These are phyloP conservation scores for Tulasnella sp. DNA, from an alignment of 768 basidiomycete genomes.

Conservation along the genomic window DNA sequence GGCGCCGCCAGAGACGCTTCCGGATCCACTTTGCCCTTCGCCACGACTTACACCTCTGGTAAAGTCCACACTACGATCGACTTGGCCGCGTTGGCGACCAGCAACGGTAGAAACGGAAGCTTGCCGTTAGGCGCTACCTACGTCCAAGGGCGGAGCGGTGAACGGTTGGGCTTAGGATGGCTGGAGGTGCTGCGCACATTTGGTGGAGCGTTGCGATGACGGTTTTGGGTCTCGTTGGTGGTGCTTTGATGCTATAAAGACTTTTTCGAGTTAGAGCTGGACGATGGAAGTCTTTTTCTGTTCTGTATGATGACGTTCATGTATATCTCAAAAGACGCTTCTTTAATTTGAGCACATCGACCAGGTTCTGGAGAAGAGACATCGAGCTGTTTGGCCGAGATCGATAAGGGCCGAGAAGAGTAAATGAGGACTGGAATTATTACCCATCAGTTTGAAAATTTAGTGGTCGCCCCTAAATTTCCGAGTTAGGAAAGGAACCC, in stretches of 20 bases:
- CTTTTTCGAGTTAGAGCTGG: background rate
- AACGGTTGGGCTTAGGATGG: background rate
- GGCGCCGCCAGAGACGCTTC: background rate
- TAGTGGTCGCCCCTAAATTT: too few species aligned
- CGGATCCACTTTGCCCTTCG: background rate
- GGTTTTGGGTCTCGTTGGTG: background rate
- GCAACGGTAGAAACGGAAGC: background rate
- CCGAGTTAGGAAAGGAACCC: too few species aligned
- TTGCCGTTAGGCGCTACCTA: background rate
- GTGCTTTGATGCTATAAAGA: background rate
- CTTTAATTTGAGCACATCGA: too few species aligned
- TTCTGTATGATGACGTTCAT: background rate
- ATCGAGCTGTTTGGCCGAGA: too few species aligned
- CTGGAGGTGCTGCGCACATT: background rate
- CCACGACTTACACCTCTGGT: background rate
- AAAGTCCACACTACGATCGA: conserved; percentile 1
- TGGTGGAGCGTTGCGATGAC: background rate
- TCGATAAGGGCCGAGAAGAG: too few species aligned
- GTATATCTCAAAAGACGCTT: too few species aligned
- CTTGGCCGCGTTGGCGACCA: background rate
- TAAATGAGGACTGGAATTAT: too few species aligned
- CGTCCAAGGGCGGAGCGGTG: background rate
- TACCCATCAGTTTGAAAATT: too few species aligned
- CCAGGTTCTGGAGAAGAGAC: too few species aligned
- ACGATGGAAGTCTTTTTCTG: background rate